Evolutionary conservation across 2,329 filamentous ascomycete species (phyloP).

Genomic region (Pseudogymnoascus sp.): DNA sequence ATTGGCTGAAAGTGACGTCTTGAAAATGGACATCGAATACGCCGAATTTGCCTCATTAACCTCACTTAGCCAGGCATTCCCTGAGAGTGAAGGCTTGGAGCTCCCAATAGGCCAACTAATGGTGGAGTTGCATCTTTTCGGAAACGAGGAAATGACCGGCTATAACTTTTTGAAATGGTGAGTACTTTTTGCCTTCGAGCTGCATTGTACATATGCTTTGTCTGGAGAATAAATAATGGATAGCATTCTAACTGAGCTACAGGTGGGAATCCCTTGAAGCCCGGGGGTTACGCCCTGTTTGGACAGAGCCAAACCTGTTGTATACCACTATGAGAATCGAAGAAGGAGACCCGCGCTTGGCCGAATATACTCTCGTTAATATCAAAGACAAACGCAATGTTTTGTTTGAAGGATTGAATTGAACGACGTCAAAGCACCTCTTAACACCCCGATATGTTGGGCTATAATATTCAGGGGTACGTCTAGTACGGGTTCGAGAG

Average conservation of each 20-base stretch:
- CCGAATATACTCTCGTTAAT: constrained; percentile 25
- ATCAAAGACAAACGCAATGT: constrained; percentile 18
- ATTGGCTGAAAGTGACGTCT: constrained; percentile 25
- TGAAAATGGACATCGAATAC: constrained; percentile 35
- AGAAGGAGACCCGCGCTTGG: constrained; percentile 16
- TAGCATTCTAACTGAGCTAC: background rate
- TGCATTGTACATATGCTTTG: background rate
- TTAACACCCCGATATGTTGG: background rate
- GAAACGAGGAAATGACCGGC: constrained; percentile 14
- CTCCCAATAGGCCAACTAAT: constrained; percentile 18
- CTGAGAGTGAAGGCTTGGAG: constrained; percentile 9
- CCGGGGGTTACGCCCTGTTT: constrained; percentile 21
- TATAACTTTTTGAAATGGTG: constrained; percentile 21
- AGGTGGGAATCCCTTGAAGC: constrained; percentile 24
- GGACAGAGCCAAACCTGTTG: constrained; percentile 24
- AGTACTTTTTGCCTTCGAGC: background rate
- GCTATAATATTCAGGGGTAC: background rate
- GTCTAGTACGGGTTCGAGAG: background rate
- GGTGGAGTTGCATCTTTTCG: constrained; percentile 20
- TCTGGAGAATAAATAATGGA: background rate
- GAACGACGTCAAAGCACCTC: background rate
- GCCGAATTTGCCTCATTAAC: constrained; percentile 29
- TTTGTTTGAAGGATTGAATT: background rate
- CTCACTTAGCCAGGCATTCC: constrained; percentile 20
- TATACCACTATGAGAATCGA: constrained; percentile 18